These are phyloP conservation scores for Takakia lepidozioides DNA, from an alignment of 225 moss, liverwort and hornwort species.

Conservation along the genomic window DNA sequence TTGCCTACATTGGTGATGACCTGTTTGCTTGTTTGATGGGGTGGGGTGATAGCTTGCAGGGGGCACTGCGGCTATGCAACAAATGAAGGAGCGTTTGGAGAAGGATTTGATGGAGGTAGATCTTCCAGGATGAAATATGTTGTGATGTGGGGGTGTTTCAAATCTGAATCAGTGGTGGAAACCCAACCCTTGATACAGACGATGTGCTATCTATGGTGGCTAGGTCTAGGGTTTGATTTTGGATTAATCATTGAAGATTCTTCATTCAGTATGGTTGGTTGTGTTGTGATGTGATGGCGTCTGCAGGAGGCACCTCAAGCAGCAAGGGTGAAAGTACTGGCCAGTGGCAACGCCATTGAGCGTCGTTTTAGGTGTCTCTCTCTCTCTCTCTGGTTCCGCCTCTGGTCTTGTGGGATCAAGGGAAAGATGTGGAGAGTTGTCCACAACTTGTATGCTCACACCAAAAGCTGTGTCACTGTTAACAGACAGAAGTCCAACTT, in stretches of 20 bases:
- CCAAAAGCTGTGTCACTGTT: no score
- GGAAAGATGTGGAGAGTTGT: no score
- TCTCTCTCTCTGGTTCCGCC: neutral
- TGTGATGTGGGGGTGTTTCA: neutral
- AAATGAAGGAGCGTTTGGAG: conserved; percentile 89
- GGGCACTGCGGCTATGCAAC: conserved; percentile 80
- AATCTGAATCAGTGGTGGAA: neutral
- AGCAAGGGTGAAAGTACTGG: conserved; percentile 87
- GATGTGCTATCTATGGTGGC: no score
- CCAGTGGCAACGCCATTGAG: conserved; percentile 82
- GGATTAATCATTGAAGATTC: no score
- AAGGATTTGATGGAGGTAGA: conserved; percentile 78
- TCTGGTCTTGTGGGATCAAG: no score
- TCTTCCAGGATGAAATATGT: neutral
- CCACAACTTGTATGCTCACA: no score
- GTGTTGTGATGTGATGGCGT: neutral
- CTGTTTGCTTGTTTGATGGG: neutral
- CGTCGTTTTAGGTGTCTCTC: conserved; percentile 58
- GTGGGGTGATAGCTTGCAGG: conserved; percentile 60
- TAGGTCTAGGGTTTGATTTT: no score
- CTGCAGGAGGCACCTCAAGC: conserved; percentile 85
- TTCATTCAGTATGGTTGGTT: no score
- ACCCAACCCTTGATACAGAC: no score
- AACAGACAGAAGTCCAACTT: no score
- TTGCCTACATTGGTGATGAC: no score